Evolutionary conservation across 208 protist genomes (phyloP), one percentile per base, ranked within the genome.

Genomic region (Naegleria lovaniensis): DNA sequence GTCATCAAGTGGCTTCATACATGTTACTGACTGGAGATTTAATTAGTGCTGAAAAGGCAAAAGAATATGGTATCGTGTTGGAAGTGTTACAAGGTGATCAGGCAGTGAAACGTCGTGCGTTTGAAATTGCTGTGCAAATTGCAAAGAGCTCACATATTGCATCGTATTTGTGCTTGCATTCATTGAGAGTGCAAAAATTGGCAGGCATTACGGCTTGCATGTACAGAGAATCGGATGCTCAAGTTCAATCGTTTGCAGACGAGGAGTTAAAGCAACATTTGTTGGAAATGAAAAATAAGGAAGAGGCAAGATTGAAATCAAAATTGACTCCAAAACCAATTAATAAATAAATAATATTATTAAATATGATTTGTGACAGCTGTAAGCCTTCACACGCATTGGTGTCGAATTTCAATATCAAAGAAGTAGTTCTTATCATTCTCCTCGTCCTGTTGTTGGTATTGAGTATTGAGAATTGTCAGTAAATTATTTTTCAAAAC

Each of bases 11-110:
- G 5, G 95, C 95, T 0, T 55, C 93, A 1, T 55, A 85, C 15
- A 19, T 96, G 51, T 38, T 96, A 22, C 52, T 94, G 4, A 92
- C 92, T 19, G 93, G 93, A 75, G 92, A 91, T 33, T 19, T 92
- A 4, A 40, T 95, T 19, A 90, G 19, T 29, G 95, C 90, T 41
- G 89, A 93, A 29, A 91, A 96, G 84, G 91, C 94, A 3, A 75
- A 91, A 16, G 36, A 88, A 76, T 58, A 93, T 33, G 95, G 95
- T 55, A 7, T 95, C 11, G 92, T 92, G 13, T 88, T 95, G 36
- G 59, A 90, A 13, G 86, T 88, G 29, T 55, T 92, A 25, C 25
- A 83, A 29, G 85, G 90, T 3, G 5, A 90, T 5, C 0, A 11
- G 29, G 83, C 19, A 0, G 11, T 15, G 19, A 48, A 29, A 36